Base-by-base conservation (phyloP, 2,329 filamentous ascomycete genomes). In the Helotiales sp. region DNA sequence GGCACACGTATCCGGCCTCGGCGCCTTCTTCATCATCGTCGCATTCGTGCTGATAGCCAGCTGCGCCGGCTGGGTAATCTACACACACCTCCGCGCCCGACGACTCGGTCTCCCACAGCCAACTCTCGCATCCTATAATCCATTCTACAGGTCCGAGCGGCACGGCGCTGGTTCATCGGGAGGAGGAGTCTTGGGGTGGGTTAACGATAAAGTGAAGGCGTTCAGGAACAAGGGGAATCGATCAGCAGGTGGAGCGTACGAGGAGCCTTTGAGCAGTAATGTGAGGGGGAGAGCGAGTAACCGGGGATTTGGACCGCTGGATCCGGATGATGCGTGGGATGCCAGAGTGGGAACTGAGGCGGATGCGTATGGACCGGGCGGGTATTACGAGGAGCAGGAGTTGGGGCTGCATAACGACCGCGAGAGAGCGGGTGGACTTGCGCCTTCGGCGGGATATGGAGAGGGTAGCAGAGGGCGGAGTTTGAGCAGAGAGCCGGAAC, bases 241-340 rank as follows among this genome's bases (percentile, higher is more conserved):
- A 62, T 88, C 87, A 45, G 90, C 91, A 0, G 82, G 85, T 1
- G 92, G 91, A 71, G 89, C 90, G 55, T 93, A 93, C 81, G 91
- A 93, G 72, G 82, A 83, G 73, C 80, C 85, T 5, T 78, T 78
- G 50, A 80, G 78, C 67, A 79, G 78, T 60, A 74, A 75, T 65
- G 77, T 75, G 15, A 70, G 75, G 45, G 78, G 78, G 63, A 70
- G 78, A 37, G 80, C 81, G 54, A 80, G 82, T 64, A 82, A 84
- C 63, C 79, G 86, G 63, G 87, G 87, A 24, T 89, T 91, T 77
- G 88, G 89, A 1, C 83, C 88, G 3, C 84, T 93, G 54, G 93
- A 96, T 75, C 91, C 91, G 1, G 93, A 96, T 77, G 92, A 94
- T 75, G 92, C 92, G 1, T 97, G 93, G 93, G 92, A 96, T 80